phyloP scores from a whole-genome alignment of 2,329 filamentous ascomycete genomes.

The Proliferodiscus dingleyae region DNA sequence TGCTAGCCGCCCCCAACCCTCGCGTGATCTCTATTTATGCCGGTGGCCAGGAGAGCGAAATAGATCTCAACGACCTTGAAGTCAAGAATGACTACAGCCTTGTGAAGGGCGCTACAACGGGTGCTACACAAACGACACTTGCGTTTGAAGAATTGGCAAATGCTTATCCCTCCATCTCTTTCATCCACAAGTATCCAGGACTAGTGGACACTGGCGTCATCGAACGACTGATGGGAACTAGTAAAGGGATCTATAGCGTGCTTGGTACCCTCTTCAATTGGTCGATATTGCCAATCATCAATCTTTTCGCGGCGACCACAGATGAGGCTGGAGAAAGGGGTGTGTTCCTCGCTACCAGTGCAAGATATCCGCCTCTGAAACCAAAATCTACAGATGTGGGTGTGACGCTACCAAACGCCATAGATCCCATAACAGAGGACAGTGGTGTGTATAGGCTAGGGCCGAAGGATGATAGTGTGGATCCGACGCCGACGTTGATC shows the following conservation, averaged over 20 bases:
- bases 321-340: constrained; percentile 37
- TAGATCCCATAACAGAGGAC: constrained; percentile 26
- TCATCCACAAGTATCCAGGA: constrained; percentile 38
- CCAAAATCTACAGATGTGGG: constrained; percentile 18
- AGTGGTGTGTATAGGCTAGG: constrained; percentile 38
- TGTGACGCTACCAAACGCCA: constrained; percentile 14
- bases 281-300: constrained; percentile 27
- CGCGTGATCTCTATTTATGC: constrained; percentile 52
- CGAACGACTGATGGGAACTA: constrained; percentile 19
- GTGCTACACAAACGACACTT: constrained; percentile 48
- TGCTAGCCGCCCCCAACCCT: constrained; percentile 40
- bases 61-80: constrained; percentile 41
- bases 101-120: constrained; percentile 39
- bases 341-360: constrained; percentile 35
- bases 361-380: constrained; percentile 28
- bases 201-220: constrained; percentile 35
- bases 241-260: constrained; percentile 21
- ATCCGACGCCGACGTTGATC: constrained; percentile 25
- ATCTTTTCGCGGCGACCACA: constrained; percentile 25
- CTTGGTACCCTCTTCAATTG: constrained; percentile 18
- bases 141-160: constrained; percentile 45
- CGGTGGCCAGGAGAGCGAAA: constrained; percentile 47
- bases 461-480: constrained; percentile 30
- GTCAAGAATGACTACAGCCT: constrained; percentile 32
- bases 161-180: constrained; percentile 37